Percentiles rank a stretch among this genome's conserved stretches.
These are phyloP conservation scores for Penium margaritaceum DNA, from an alignment of 139 green algal genomes.

Conservation along the genomic window DNA sequence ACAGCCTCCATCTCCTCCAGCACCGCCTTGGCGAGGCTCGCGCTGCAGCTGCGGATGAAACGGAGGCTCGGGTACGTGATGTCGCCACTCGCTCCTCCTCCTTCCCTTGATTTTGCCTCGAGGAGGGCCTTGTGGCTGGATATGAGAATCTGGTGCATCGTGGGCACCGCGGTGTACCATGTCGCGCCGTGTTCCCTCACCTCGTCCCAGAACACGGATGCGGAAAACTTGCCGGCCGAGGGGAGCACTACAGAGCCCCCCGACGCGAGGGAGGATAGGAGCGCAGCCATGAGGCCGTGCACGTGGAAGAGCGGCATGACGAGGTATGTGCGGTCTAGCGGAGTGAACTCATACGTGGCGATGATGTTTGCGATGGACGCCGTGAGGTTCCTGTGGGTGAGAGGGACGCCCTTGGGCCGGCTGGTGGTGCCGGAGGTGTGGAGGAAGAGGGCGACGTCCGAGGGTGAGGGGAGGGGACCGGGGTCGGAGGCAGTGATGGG, in stretches of 20 bases:
- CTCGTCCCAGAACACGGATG: conserved; percentile 68
- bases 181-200: conserved; percentile 54
- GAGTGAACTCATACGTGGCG: conserved; percentile 66
- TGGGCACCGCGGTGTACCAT: conserved; percentile 83
- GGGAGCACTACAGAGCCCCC: conserved; percentile 59
- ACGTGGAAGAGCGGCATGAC: conserved; percentile 87
- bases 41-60: conserved; percentile 76
- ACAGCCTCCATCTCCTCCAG: conserved; percentile 64
- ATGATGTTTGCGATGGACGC: conserved; percentile 66
- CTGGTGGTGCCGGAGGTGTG: conserved; percentile 79
- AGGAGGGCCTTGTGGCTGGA: too few relatives aligned
- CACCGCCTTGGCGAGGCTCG: conserved; percentile 61
- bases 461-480: neutral
- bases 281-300: conserved; percentile 72
- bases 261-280: conserved; percentile 64
- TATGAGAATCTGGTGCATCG: conserved; percentile 77
- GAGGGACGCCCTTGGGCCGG: conserved; percentile 73
- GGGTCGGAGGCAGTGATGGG: too few relatives aligned
- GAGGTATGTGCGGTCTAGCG: conserved; percentile 48
- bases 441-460: conserved; percentile 62
- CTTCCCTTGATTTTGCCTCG: too few relatives aligned
- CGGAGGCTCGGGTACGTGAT: conserved; percentile 54
- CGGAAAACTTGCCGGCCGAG: conserved; percentile 57
- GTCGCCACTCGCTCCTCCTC: too few relatives aligned
- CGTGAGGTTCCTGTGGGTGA: conserved; percentile 70